Percentiles rank a stretch among this genome's conserved stretches.
Evolutionary conservation across 1,139 yeast genomes (phyloP).

Genomic region (Yamadazyma dushanensis): DNA sequence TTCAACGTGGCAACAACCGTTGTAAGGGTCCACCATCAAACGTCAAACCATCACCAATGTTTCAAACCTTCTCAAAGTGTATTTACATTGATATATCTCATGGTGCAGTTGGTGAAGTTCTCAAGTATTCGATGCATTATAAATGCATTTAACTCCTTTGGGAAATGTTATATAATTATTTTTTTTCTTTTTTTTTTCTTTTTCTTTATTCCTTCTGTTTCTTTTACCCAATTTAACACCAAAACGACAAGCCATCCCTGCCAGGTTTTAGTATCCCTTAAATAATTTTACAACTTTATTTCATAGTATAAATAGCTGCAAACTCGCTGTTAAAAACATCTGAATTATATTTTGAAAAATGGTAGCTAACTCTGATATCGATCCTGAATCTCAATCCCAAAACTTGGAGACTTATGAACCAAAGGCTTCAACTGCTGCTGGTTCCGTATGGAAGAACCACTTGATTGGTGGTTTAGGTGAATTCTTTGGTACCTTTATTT

Average conservation of each 20-base stretch:
- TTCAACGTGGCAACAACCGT: too few species aligned
- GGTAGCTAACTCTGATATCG: constrained; percentile 21
- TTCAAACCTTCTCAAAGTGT: too few species aligned
- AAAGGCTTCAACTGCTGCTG: constrained; percentile 18
- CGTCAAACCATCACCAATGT: too few species aligned
- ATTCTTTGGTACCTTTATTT: constrained; percentile 83
- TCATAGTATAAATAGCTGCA: constrained; percentile 1
- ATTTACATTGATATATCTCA: too few species aligned
- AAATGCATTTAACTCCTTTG: neutral
- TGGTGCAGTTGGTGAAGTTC: neutral
- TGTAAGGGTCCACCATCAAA: too few species aligned
- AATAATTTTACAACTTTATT: neutral
- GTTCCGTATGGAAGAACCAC: constrained; percentile 32
- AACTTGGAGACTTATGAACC: constrained; percentile 32
- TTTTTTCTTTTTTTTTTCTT: neutral
- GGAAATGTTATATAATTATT: neutral
- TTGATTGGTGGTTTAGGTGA: constrained; percentile 49
- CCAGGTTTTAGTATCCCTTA: neutral
- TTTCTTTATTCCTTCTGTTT: neutral
- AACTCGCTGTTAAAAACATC: neutral
- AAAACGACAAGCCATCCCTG: neutral
- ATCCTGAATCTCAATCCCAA: constrained; percentile 29
- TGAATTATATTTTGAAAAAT: constrained; percentile 6
- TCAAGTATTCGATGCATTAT: neutral
- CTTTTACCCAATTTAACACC: neutral